Evolutionary conservation across 2,329 filamentous ascomycete genomes (phyloP), one percentile per base, ranked within the genome.

Genomic region (Nannizzia gypsea): DNA sequence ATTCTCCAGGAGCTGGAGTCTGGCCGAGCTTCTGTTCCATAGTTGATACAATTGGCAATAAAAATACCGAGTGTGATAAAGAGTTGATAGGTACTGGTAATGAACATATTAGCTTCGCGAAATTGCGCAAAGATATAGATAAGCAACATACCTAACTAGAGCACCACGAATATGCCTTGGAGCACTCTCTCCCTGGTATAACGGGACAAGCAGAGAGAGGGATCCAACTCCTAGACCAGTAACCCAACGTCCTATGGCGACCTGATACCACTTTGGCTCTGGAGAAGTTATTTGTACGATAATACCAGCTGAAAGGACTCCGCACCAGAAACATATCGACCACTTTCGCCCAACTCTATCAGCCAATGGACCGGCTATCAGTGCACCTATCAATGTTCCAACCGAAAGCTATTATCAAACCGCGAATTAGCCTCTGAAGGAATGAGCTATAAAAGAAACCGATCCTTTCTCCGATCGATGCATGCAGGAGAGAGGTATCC

Each of bases 61-160:
- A 78, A 74, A 63, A 79, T 78, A 60, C 77, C 76, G 31, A 78
- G 70, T n/a, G 77, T 76, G 60, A 78, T 76, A 64, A 78, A 78
- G 58, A 79, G 70, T 66, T 79, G 77, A 68, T 78, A 79, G 59
- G 73, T 72, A 60, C 74, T 76, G 56, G 8, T 5, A 36, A 17
- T 24, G 20, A 9, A 6, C 9, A 11, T 5, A 5, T 38, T 56
- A 56, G 54, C 38, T 13, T 28, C 15, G 5, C 4, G 13, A 9
- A 24, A 9, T 20, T 22, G 31, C 17, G n/a, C 3, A 17, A 24
- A 42, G 5, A 17, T 20, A 56, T n/a, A 24, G 11, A 17, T 3
- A n/a, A 20, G 9, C 17, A 36, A 57, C 62, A 48, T 62, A 71
- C 65, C 68, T 69, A 63, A 78, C 72, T 67, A 78, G 75, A 52